phyloP scores from a whole-genome alignment of 1,139 yeast species.

The Magnusiomyces sp. region DNA sequence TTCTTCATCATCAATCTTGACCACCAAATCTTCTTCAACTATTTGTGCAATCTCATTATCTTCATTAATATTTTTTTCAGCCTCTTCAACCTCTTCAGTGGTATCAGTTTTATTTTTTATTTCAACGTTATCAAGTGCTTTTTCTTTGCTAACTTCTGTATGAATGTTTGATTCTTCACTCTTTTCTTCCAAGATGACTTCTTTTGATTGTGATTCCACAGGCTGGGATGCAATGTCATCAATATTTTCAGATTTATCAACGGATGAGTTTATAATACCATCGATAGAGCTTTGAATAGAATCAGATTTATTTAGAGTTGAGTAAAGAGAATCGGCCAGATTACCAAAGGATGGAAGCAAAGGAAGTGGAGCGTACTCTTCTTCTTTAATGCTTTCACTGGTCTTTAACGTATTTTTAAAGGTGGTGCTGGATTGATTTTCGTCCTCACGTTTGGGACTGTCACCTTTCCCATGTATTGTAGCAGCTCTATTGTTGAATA shows the following conservation, averaged over 20 bases:
- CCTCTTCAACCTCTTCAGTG: not conserved
- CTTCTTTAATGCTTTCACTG: no score
- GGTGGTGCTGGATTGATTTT: not conserved
- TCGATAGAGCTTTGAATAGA: not conserved
- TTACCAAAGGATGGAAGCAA: not conserved
- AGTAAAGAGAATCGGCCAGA: no score
- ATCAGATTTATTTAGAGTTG: no score
- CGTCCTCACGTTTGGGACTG: no score
- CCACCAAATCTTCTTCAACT: not conserved
- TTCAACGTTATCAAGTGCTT: not conserved
- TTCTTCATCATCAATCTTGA: not conserved
- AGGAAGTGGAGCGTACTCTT: not conserved
- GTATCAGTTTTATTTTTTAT: not conserved
- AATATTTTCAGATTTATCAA: not conserved
- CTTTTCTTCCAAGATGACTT: conserved; percentile 18
- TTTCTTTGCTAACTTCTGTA: conserved; percentile 15
- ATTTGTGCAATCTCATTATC: not conserved
- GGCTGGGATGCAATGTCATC: conserved; percentile 12
- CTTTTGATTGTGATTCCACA: no score
- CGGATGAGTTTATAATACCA: not conserved
- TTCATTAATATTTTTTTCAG: not conserved
- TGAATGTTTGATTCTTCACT: conserved; percentile 20
- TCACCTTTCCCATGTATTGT: not conserved
- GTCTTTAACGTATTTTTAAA: not conserved
- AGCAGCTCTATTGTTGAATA: not conserved